Percentiles rank a stretch among this genome's conserved stretches.
Conservation (phyloP, 2,329 filamentous ascomycete species). For the Hymenoscyphus linearis region DNA sequence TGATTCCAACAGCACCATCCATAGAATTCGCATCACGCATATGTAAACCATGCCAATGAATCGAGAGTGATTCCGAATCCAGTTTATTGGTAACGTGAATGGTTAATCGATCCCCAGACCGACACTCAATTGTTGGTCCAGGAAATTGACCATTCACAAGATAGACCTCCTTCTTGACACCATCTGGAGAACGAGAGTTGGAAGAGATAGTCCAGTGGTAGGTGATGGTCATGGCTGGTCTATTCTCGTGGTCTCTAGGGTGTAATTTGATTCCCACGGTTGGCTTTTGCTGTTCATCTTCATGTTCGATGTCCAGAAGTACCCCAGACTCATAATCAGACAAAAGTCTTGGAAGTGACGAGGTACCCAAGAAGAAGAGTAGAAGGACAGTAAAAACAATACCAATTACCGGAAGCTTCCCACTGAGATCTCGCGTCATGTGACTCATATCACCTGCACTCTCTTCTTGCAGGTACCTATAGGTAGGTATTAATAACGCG, state of each 20-base stretch:
- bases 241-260: slow-evolving; percentile 38
- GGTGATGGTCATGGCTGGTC: slow-evolving; percentile 32
- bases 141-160: slow-evolving; percentile 46
- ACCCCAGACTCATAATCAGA: background rate
- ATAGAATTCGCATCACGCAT: slow-evolving; percentile 49
- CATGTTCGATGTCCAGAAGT: background rate
- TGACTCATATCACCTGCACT: too few relatives aligned
- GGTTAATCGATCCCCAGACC: slow-evolving; percentile 42
- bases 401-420: slow-evolving; percentile 7
- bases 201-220: slow-evolving; percentile 39
- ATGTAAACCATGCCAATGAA: slow-evolving; percentile 57
- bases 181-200: slow-evolving; percentile 39
- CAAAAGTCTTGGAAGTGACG: background rate
- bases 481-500: too few relatives aligned
- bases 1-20: slow-evolving; percentile 53
- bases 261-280: slow-evolving; percentile 31
- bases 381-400: slow-evolving; percentile 9
- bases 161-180: slow-evolving; percentile 44
- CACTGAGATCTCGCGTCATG: slow-evolving; percentile 1
- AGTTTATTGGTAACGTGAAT: slow-evolving; percentile 47
- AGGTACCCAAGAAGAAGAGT: background rate
- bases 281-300: background rate
- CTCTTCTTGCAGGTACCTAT: too few relatives aligned
- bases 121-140: slow-evolving; percentile 39
- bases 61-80: slow-evolving; percentile 39